These are phyloP conservation scores for Chrysosporium keratinophilum DNA, from an alignment of 2,329 filamentous ascomycete species.

Conservation along the genomic window DNA sequence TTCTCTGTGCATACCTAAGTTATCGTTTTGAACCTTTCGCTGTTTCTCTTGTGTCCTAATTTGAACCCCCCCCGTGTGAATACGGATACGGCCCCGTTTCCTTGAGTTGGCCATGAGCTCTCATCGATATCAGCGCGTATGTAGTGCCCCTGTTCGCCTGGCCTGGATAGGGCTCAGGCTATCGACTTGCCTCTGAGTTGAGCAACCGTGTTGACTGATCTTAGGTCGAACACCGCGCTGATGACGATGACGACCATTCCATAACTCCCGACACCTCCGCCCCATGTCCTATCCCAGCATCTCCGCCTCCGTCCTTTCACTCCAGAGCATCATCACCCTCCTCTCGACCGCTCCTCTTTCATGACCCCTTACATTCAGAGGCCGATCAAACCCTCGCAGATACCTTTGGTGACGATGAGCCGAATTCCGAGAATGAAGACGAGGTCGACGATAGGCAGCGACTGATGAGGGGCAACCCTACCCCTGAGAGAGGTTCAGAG, in stretches of 20 bases:
- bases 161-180: no score
- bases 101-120: constrained; percentile 34
- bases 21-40: constrained; percentile 19
- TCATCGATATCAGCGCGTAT: constrained; percentile 41
- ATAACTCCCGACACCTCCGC: constrained; percentile 25
- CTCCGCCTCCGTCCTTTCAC: constrained; percentile 66
- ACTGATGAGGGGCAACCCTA: constrained; percentile 59
- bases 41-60: constrained; percentile 17
- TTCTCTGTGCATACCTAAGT: constrained; percentile 20
- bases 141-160: constrained; percentile 17
- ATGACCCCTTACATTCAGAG: constrained; percentile 42
- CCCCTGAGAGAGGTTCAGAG: constrained; percentile 9
- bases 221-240: constrained; percentile 38
- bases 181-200: neutral
- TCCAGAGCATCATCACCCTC: constrained; percentile 65
- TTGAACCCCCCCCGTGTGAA: neutral
- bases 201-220: constrained; percentile 10
- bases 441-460: constrained; percentile 74
- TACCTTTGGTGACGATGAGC: constrained; percentile 76
- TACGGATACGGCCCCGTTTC: constrained; percentile 8
- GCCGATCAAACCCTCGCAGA: constrained; percentile 80
- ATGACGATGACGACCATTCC: constrained; percentile 28
- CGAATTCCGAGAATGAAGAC: constrained; percentile 59
- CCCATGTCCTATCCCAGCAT: constrained; percentile 28
- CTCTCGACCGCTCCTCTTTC: constrained; percentile 43